phyloP scores from a whole-genome alignment of 2,329 filamentous ascomycete species.

The Sporothrix curviconia region DNA sequence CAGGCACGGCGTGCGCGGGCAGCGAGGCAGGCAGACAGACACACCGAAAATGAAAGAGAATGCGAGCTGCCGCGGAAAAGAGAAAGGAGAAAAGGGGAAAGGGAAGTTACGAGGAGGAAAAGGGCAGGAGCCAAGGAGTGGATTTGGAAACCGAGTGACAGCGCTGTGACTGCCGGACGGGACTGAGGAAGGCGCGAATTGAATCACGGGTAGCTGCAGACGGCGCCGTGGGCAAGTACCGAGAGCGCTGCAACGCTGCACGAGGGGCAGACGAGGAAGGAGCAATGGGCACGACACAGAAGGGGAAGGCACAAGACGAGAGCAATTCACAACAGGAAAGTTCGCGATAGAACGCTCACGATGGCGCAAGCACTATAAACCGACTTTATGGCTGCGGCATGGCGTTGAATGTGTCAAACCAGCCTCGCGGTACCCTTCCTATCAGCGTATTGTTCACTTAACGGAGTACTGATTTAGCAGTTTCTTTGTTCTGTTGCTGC shows the following conservation, averaged over 20 bases:
- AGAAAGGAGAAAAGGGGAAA: neutral
- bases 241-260: conserved; percentile 1
- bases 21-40: neutral
- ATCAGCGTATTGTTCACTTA: no score
- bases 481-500: no score
- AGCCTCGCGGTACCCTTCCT: no score
- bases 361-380: no score
- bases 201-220: no score
- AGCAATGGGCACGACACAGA: no score
- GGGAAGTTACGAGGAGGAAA: neutral
- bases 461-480: no score
- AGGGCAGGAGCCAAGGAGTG: neutral
- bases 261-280: neutral
- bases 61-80: neutral
- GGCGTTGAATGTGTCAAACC: no score
- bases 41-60: neutral
- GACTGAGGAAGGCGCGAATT: no score
- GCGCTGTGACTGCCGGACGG: neutral
- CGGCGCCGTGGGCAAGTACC: neutral
- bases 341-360: no score
- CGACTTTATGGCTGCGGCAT: no score
- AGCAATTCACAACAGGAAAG: no score
- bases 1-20: neutral
- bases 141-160: neutral
- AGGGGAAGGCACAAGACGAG: neutral